A percentile compares a stretch with the other conserved stretches of the same genome.
phyloP scores from a whole-genome alignment of 1,284 basidiomycete species.

The Grifola frondosa region DNA sequence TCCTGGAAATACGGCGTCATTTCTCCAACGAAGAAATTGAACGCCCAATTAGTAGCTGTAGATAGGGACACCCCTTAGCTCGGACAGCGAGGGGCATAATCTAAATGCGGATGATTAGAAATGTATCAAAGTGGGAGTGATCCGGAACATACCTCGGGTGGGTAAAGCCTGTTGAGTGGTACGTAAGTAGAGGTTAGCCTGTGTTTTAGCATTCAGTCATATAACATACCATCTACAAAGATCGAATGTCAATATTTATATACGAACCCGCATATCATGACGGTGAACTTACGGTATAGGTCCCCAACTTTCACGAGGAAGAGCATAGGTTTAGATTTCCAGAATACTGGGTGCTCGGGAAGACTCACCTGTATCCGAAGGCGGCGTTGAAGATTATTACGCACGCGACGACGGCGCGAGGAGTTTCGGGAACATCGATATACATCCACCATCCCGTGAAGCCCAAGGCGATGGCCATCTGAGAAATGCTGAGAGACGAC shows the following conservation, averaged over 20 bases:
- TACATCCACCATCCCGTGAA: slow-evolving; percentile 92
- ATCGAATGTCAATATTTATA: slow-evolving; percentile 6
- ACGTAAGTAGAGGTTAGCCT: slow-evolving; percentile 75
- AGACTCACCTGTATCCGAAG: slow-evolving; percentile 76
- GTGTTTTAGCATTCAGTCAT: slow-evolving; percentile 34
- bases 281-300: slow-evolving; percentile 19
- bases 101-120: slow-evolving; percentile 38
- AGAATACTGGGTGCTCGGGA: neutral
- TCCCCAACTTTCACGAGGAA: slow-evolving; percentile 17
- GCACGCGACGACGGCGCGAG: slow-evolving; percentile 87
- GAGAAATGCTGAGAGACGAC: slow-evolving; percentile 2
- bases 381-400: slow-evolving; percentile 94
- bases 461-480: slow-evolving; percentile 81
- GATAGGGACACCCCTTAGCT: slow-evolving; percentile 95
- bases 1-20: slow-evolving; percentile 89
- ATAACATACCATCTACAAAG: neutral
- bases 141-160: slow-evolving; percentile 69
- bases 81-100: slow-evolving; percentile 90
- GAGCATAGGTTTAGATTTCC: too few relatives aligned
- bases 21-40: slow-evolving; percentile 90
- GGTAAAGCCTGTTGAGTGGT: slow-evolving; percentile 89
- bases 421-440: slow-evolving; percentile 83
- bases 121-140: too few relatives aligned
- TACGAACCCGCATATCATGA: slow-evolving; percentile 14
- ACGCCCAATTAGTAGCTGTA: slow-evolving; percentile 84